phyloP scores from a whole-genome alignment of 805 yeast genomes.

The Kregervanrija fluxuum region DNA sequence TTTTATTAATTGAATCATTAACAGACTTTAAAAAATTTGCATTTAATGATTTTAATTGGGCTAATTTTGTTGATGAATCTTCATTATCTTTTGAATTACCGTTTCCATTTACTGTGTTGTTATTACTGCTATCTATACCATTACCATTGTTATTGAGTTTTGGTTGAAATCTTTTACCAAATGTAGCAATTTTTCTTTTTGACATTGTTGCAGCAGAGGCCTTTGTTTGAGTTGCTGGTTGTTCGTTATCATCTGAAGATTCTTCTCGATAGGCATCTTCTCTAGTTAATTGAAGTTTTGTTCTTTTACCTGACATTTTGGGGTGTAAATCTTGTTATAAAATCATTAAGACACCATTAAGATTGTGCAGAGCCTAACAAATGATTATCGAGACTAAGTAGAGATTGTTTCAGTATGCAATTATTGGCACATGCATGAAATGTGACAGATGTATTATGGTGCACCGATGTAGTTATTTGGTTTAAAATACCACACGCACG shows the following conservation, averaged over 20 bases:
- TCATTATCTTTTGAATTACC: constrained; percentile 33
- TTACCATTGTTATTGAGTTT: too few species aligned
- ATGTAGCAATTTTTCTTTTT: constrained; percentile 52
- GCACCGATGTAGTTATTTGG: too few species aligned
- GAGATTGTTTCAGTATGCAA: too few species aligned
- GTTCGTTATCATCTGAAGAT: constrained; percentile 33
- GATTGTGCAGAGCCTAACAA: neutral
- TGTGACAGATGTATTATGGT: too few species aligned
- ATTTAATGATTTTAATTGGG: constrained; percentile 59
- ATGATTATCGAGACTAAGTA: too few species aligned
- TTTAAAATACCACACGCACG: too few species aligned
- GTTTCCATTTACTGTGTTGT: too few species aligned
- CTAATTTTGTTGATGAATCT: constrained; percentile 27
- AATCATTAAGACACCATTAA: constrained; percentile 33
- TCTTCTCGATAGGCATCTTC: constrained; percentile 32
- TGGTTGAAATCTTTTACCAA: constrained; percentile 7
- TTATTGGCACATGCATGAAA: too few species aligned
- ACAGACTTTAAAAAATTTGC: constrained; percentile 48
- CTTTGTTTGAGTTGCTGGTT: constrained; percentile 24
- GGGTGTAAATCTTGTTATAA: constrained; percentile 10
- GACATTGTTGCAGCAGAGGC: constrained; percentile 63
- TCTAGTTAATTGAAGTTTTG: constrained; percentile 51
- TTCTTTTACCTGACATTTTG: constrained; percentile 38
- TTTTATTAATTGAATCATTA: constrained; percentile 30
- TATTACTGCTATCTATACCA: too few species aligned